Percentiles rank a stretch among this genome's conserved stretches.
These are phyloP conservation scores for Gomphus sp. DNA, from an alignment of 1,284 basidiomycete genomes.

Conservation along the genomic window DNA sequence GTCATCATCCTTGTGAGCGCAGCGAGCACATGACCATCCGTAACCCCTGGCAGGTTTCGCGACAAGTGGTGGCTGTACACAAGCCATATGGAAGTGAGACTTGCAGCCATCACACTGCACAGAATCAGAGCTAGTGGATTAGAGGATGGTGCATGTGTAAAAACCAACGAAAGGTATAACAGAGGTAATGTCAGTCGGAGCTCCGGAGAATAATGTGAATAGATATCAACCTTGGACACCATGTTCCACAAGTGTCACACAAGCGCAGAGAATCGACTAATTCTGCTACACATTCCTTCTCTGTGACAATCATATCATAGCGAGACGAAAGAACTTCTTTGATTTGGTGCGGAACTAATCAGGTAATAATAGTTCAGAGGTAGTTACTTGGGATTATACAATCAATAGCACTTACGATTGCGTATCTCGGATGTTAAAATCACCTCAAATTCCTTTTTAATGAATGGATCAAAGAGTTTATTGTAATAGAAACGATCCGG, in stretches of 20 bases:
- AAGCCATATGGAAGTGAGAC: slow-evolving; percentile 91
- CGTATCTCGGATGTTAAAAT: slow-evolving; percentile 79
- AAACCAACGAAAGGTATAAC: slow-evolving; percentile 1
- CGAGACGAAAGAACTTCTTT: slow-evolving; percentile 67
- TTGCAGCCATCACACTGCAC: slow-evolving; percentile 94
- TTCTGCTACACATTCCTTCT: slow-evolving; percentile 87
- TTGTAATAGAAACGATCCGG: slow-evolving; percentile 95
- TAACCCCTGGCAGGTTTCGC: slow-evolving; percentile 95
- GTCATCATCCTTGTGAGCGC: slow-evolving; percentile 86
- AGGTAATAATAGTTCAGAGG: slow-evolving; percentile 2
- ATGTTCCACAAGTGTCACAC: slow-evolving; percentile 80
- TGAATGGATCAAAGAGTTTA: slow-evolving; percentile 92
- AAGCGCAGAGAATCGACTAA: slow-evolving; percentile 80
- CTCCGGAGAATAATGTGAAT: slow-evolving; percentile 8
- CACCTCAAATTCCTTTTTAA: slow-evolving; percentile 97
- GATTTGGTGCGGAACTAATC: slow-evolving; percentile 70
- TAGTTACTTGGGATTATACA: not conserved
- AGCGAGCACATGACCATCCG: slow-evolving; percentile 95
- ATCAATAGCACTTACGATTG: slow-evolving; percentile 59
- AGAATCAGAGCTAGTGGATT: slow-evolving; percentile 61
- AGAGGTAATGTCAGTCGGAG: slow-evolving; percentile 11
- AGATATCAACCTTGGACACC: slow-evolving; percentile 73
- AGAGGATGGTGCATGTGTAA: slow-evolving; percentile 5
- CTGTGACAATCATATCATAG: slow-evolving; percentile 93
- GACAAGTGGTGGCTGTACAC: slow-evolving; percentile 88